Conservation (phyloP, 2,329 filamentous ascomycete species). For the Chrysoporthe puriensis region DNA sequence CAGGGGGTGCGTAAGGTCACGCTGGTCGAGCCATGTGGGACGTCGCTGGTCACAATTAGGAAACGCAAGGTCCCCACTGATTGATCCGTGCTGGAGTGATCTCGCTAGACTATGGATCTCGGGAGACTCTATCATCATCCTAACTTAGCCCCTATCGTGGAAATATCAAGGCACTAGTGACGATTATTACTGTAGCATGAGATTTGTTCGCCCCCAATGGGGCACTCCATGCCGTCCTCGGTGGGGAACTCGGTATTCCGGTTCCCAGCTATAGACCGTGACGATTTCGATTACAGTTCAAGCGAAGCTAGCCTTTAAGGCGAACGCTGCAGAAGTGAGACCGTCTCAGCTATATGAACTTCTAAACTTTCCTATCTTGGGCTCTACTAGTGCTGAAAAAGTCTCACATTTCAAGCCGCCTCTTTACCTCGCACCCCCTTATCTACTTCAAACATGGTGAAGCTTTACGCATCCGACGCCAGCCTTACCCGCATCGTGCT, state of each 20-base stretch:
- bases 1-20: slow-evolving; percentile 4
- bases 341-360: background rate
- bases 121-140: no score
- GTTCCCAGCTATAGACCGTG: no score
- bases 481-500: background rate
- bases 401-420: background rate
- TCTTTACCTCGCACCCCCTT: background rate
- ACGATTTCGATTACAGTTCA: no score
- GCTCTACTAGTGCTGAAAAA: no score
- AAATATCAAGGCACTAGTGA: no score
- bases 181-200: no score
- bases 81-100: background rate
- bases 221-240: no score
- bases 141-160: background rate
- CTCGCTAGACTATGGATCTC: background rate
- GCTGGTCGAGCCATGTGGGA: slow-evolving; percentile 2
- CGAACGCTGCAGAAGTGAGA: no score
- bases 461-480: background rate
- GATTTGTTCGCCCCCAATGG: no score
- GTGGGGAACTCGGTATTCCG: no score
- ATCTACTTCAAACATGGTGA: background rate
- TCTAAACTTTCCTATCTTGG: background rate
- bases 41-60: background rate
- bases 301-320: no score
- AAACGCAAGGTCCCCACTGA: background rate